Conservation (phyloP, 2,329 filamentous ascomycete genomes). For the Fusarium graminum region DNA sequence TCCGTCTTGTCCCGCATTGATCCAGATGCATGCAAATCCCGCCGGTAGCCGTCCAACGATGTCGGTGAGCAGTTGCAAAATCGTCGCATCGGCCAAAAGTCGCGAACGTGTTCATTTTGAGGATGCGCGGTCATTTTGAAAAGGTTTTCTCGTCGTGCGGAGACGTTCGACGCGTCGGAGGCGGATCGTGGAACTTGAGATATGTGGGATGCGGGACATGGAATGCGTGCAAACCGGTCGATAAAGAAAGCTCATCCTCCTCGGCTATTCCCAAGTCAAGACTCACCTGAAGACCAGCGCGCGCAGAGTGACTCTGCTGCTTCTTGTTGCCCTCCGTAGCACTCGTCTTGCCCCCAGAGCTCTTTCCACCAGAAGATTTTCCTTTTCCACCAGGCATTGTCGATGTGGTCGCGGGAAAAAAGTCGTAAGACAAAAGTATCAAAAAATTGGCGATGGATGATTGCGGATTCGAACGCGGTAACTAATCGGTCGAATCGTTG, state of each 20-base stretch:
- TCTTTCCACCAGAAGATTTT: constrained; percentile 92
- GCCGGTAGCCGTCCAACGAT: constrained; percentile 10
- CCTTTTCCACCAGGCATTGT: constrained; percentile 89
- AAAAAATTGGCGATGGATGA: constrained; percentile 33
- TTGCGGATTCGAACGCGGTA: constrained; percentile 45
- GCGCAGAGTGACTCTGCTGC: constrained; percentile 94
- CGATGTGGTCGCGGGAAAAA: constrained; percentile 43
- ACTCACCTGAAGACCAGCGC: constrained; percentile 94
- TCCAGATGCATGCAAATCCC: constrained; percentile 16
- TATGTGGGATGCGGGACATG: constrained; percentile 47
- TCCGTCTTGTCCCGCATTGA: constrained; percentile 31
- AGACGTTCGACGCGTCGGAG: constrained; percentile 46
- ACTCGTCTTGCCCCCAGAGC: constrained; percentile 79
- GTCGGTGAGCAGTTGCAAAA: constrained; percentile 17
- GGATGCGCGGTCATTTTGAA: constrained; percentile 28
- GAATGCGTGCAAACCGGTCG: constrained; percentile 45
- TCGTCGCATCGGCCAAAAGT: constrained; percentile 29
- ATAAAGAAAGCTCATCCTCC: constrained; percentile 28
- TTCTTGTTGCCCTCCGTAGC: constrained; percentile 79
- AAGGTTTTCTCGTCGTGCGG: constrained; percentile 43
- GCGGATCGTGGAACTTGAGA: constrained; percentile 39
- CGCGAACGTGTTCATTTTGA: constrained; percentile 2
- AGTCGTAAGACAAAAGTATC: constrained; percentile 36
- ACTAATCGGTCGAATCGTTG: constrained; percentile 37
- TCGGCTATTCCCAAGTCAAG: constrained; percentile 11